These are phyloP conservation scores for Chalciporus pseudorubinellus DNA, from an alignment of 768 basidiomycete species.

Conservation along the genomic window DNA sequence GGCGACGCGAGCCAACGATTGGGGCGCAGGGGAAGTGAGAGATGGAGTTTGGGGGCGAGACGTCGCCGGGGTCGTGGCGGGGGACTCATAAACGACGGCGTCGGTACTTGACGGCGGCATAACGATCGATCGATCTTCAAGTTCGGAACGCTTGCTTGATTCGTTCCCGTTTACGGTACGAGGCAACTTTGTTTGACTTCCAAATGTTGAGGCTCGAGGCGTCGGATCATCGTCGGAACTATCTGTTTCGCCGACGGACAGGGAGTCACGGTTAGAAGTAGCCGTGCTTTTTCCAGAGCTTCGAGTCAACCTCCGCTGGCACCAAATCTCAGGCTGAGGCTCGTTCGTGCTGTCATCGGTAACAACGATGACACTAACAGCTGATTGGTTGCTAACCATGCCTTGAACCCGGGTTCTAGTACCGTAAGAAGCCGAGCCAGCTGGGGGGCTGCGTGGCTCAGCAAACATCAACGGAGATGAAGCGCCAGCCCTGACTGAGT, in stretches of 20 bases:
- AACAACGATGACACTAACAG: background rate
- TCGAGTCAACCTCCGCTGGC: background rate
- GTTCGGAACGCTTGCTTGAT: background rate
- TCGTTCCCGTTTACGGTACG: background rate
- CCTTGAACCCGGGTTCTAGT: slow-evolving; percentile 3
- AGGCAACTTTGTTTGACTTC: background rate
- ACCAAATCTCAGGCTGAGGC: background rate
- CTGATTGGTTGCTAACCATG: slow-evolving; percentile 7
- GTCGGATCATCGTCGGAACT: slow-evolving; percentile 25
- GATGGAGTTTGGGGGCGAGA: slow-evolving; percentile 4
- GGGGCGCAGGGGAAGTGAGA: slow-evolving; percentile 10
- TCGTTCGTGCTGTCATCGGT: background rate
- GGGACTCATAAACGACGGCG: slow-evolving; percentile 4
- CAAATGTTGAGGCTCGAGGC: slow-evolving; percentile 22
- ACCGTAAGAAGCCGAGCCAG: background rate
- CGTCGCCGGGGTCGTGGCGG: background rate
- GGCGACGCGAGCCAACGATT: background rate
- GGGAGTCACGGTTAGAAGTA: background rate
- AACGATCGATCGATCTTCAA: background rate
- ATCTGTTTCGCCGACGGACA: slow-evolving; percentile 1
- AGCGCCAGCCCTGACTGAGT: background rate
- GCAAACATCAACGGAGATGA: slow-evolving; percentile 11
- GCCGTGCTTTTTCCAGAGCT: slow-evolving; percentile 3
- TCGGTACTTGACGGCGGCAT: slow-evolving; percentile 22
- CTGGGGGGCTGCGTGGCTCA: background rate